These are phyloP conservation scores for Camelina sativa DNA, from an alignment of 345 rosid species.

Conservation along the genomic window DNA sequence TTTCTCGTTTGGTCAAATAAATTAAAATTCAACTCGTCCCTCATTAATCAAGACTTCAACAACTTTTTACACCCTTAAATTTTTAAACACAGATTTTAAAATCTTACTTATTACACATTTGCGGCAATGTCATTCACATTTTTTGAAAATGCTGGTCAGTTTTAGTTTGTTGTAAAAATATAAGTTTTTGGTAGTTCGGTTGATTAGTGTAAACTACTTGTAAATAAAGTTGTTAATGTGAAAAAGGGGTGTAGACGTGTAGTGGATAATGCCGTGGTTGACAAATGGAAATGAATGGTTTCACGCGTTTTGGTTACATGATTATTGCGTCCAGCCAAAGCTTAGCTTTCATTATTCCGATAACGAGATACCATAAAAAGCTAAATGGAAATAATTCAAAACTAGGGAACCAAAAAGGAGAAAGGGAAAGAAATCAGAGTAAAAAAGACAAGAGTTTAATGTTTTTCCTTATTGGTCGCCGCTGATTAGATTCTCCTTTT, in stretches of 20 bases:
- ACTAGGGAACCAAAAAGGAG: neutral
- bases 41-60: slow-evolving; percentile 28
- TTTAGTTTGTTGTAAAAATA: neutral
- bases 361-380: slow-evolving; percentile 20
- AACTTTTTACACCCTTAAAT: slow-evolving; percentile 5
- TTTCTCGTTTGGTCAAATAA: slow-evolving; percentile 27
- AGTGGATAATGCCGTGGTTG: slow-evolving; percentile 34
- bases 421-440: neutral
- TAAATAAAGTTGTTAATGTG: too few relatives aligned
- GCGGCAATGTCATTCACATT: neutral
- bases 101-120: neutral
- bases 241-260: too few relatives aligned
- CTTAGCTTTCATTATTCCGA: slow-evolving; percentile 40
- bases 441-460: slow-evolving; percentile 24
- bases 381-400: neutral
- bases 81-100: too few relatives aligned
- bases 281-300: slow-evolving; percentile 30
- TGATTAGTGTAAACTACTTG: neutral
- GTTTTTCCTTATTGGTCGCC: slow-evolving; percentile 37
- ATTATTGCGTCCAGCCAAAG: slow-evolving; percentile 57
- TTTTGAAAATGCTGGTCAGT: neutral
- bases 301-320: slow-evolving; percentile 55
- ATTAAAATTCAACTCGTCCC: slow-evolving; percentile 9
- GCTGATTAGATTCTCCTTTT: slow-evolving; percentile 18
- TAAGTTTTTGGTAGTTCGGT: neutral